phyloP scores from a whole-genome alignment of 352 stramenopile species.

The Globisporangium cederbergense region DNA sequence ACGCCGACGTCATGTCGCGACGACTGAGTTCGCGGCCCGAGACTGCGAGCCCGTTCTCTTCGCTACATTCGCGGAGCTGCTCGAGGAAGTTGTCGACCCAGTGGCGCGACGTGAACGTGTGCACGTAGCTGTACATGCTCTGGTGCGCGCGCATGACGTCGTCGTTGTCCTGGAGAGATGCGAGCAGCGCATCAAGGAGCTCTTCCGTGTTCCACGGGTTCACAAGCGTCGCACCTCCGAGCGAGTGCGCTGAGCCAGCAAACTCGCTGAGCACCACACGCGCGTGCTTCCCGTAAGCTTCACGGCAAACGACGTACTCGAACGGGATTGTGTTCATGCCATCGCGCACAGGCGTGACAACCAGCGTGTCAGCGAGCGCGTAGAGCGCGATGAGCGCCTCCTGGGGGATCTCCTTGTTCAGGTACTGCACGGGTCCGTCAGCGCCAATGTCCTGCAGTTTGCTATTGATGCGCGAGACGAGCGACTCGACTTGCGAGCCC shows the following conservation, averaged over 20 bases:
- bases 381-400: conserved; percentile 90
- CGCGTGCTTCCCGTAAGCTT: conserved; percentile 58
- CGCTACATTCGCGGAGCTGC: conserved; percentile 70
- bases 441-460: conserved; percentile 88
- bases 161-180: conserved; percentile 54
- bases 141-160: conserved; percentile 71
- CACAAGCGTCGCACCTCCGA: conserved; percentile 77
- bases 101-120: conserved; percentile 66
- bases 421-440: conserved; percentile 87
- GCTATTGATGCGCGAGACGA: conserved; percentile 91
- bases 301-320: conserved; percentile 87
- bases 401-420: conserved; percentile 85
- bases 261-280: conserved; percentile 91
- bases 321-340: conserved; percentile 92
- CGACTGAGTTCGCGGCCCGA: conserved; percentile 75
- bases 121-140: conserved; percentile 84
- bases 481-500: conserved; percentile 82
- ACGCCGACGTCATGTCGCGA: conserved; percentile 85
- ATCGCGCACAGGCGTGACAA: conserved; percentile 86
- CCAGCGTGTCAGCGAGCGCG: conserved; percentile 72
- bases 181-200: conserved; percentile 46
- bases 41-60: conserved; percentile 64
- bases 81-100: conserved; percentile 82
- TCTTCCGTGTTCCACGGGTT: conserved; percentile 89
- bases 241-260: conserved; percentile 83